Evolutionary conservation across 2,329 filamentous ascomycete genomes (phyloP), one percentile per base, ranked within the genome.

Genomic region (Pseudodiploospora longispora): DNA sequence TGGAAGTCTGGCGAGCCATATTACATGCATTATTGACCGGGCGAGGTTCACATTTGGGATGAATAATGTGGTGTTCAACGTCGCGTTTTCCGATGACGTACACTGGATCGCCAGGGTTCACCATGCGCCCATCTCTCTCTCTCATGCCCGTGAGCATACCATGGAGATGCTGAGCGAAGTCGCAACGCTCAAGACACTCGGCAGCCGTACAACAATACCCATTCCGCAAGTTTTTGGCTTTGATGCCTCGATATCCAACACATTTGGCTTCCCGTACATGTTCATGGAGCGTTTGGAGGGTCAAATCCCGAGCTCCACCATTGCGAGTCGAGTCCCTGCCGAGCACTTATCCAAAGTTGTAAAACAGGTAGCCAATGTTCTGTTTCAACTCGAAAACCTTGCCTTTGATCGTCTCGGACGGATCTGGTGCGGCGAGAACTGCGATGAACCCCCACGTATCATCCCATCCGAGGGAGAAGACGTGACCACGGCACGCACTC

Each of bases 1-100:
- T 41, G 10, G 7, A 38, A 41, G 38, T 33, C 7, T 12, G 32
- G 31, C 38, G 27, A 45, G 4, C 12, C 27, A 29, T 5, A 28
- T 41, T 30, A 45, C 43, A n/a, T 45, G 38, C 32, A 19, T 30
- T 34, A 45, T 45, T 32, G 27, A 41, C 32, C 10, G 38, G n/a
- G 27, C 6, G 27, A 30, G 7, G 40, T 41, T 45, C 29, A 34
- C 32, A 9, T 69, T 43, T 10, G 41, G 45, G 8, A 44, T 44
- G 36, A 47, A 47, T 27, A 47, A 47, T 33, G 9, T 47, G 10
- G 45, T 47, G 41, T 35, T 47, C 0, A 47, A 41, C 10, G 37
- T 47, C 27, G 45, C 32, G 2, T 47, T 47, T 28, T 47, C 45
- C 27, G 41, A 47, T 36, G 5, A 38, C 19, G 27, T 47, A 7